phyloP scores from a whole-genome alignment of 2,329 filamentous ascomycete species.

The Fusarium kyushuense region DNA sequence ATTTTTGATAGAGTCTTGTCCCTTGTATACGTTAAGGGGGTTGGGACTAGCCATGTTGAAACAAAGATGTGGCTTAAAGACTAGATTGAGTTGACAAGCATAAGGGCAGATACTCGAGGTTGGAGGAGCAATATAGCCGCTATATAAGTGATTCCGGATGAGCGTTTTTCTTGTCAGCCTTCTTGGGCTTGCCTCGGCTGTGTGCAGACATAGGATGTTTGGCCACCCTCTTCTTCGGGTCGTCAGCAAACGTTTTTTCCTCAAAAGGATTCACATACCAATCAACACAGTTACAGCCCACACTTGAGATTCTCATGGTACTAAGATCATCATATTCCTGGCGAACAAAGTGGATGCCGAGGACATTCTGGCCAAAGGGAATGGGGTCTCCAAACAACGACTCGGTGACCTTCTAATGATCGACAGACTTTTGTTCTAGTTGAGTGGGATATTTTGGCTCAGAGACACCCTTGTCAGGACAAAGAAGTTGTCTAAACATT shows the following conservation, averaged over 20 bases:
- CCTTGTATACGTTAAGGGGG: conserved; percentile 67
- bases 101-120: not conserved
- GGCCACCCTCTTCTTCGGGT: not conserved
- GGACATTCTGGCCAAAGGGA: not conserved
- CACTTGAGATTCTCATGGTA: not conserved
- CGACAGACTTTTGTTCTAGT: not conserved
- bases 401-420: not conserved
- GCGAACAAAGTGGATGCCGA: not conserved
- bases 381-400: not conserved
- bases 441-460: rapidly evolving
- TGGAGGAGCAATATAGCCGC: rapidly evolving
- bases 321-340: conserved; percentile 8
- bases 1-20: conserved; percentile 66
- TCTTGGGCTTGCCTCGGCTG: conserved; percentile 9
- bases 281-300: conserved; percentile 6
- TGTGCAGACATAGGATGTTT: conserved; percentile 15
- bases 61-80: not conserved
- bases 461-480: not conserved
- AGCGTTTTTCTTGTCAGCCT: not conserved
- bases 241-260: not conserved
- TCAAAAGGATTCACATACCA: not conserved
- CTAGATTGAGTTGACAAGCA: not conserved
- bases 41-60: conserved; percentile 45
- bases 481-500: not conserved
- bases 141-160: not conserved